Conservation (phyloP, 2,329 filamentous ascomycete species). For the Phialophora chinensis region DNA sequence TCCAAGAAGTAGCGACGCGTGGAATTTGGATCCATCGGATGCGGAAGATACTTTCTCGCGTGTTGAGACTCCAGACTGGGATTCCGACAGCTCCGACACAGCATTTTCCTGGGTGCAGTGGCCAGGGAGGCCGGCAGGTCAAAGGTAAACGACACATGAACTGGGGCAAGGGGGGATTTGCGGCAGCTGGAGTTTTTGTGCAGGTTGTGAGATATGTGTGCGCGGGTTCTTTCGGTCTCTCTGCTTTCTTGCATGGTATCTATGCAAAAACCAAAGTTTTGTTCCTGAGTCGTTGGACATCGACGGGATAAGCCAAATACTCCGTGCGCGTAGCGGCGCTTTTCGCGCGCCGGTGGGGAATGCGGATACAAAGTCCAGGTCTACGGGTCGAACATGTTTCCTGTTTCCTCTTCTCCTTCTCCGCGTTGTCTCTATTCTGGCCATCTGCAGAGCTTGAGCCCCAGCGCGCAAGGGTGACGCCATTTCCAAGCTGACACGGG, state of each 20-base stretch:
- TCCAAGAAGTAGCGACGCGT: constrained; percentile 32
- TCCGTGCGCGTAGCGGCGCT: not conserved
- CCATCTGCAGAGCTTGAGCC: too few species aligned
- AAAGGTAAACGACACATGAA: constrained; percentile 4
- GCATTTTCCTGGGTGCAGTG: not conserved
- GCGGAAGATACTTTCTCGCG: not conserved
- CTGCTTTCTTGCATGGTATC: constrained; percentile 5
- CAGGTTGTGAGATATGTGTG: constrained; percentile 7
- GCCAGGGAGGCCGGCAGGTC: not conserved
- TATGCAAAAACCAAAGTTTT: constrained; percentile 2
- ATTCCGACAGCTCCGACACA: not conserved
- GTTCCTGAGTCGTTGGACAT: constrained; percentile 8
- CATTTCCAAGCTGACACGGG: too few species aligned
- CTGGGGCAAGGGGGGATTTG: not conserved
- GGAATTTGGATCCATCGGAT: constrained; percentile 6
- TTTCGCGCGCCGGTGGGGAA: not conserved
- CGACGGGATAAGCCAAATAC: constrained; percentile 2
- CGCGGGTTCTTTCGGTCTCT: constrained; percentile 5
- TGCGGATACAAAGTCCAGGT: not conserved
- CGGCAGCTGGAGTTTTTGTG: constrained; percentile 2
- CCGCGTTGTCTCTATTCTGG: too few species aligned
- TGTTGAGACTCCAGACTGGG: not conserved
- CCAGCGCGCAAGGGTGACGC: too few species aligned
- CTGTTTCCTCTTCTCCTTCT: not conserved
- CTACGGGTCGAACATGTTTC: not conserved